Evolutionary conservation across 108 stramenopile species (phyloP).

Genomic region (Conticribra weissflogii): DNA sequence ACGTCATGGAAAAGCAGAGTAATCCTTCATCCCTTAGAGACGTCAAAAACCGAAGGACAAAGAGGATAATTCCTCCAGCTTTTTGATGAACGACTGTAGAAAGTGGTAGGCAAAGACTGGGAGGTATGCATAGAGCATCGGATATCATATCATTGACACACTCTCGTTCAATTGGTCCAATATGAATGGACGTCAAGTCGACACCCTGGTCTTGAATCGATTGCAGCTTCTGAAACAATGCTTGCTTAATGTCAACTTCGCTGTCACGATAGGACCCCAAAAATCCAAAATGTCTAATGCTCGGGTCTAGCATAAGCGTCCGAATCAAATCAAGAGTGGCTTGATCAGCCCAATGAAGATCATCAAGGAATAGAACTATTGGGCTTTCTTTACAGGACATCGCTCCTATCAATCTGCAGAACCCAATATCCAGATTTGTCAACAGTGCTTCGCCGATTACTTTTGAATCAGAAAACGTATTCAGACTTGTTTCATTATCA

Average conservation of each 20-base stretch:
- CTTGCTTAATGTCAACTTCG: not conserved
- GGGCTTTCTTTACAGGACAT: slow-evolving; percentile 18
- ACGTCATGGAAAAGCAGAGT: slow-evolving; percentile 12
- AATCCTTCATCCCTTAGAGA: slow-evolving; percentile 30
- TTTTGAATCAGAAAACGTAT: not conserved
- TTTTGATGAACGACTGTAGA: slow-evolving; percentile 13
- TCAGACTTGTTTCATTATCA: not conserved
- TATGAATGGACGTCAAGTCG: not conserved
- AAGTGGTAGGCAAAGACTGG: slow-evolving; percentile 10
- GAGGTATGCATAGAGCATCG: slow-evolving; percentile 24
- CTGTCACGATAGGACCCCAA: slow-evolving; percentile 31
- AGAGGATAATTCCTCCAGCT: slow-evolving; percentile 28
- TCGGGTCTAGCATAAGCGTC: slow-evolving; percentile 8
- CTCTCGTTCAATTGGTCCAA: slow-evolving; percentile 18
- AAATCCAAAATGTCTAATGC: slow-evolving; percentile 17
- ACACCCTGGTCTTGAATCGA: slow-evolving; percentile 4
- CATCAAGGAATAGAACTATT: slow-evolving; percentile 22
- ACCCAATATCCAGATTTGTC: not conserved
- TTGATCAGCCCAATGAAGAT: slow-evolving; percentile 35
- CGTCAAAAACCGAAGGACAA: slow-evolving; percentile 20
- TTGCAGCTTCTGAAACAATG: slow-evolving; percentile 5
- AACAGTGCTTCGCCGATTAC: not conserved
- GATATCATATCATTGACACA: slow-evolving; percentile 23
- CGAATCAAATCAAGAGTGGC: slow-evolving; percentile 20
- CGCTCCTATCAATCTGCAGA: slow-evolving; percentile 19